phyloP scores from a whole-genome alignment of 1,284 basidiomycete species.

The Sanguinoderma infundibulare region DNA sequence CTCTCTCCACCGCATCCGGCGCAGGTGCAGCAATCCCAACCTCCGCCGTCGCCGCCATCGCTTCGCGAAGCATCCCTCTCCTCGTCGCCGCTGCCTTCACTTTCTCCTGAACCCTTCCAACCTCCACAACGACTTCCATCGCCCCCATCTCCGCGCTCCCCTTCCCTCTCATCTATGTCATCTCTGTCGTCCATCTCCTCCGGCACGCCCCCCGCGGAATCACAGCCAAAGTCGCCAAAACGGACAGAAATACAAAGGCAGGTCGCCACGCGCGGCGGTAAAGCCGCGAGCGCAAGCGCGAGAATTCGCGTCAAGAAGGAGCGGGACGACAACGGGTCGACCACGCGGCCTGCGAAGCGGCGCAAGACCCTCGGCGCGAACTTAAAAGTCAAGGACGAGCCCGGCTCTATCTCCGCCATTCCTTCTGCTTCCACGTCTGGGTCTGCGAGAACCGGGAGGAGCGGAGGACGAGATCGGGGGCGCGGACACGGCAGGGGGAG shows the following conservation, averaged over 20 bases:
- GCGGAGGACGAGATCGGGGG: neutral
- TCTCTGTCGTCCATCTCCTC: slow-evolving; percentile 8
- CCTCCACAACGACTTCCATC: neutral
- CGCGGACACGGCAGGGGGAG: slow-evolving; percentile 1
- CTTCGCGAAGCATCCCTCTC: neutral
- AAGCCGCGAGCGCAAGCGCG: slow-evolving; percentile 2
- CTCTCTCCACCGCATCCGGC: neutral
- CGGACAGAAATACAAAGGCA: neutral
- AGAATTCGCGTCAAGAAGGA: slow-evolving; percentile 12
- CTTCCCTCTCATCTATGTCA: slow-evolving; percentile 6
- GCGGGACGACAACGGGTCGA: neutral
- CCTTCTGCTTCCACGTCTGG: neutral
- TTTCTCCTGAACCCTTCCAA: neutral
- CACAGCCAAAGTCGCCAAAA: neutral
- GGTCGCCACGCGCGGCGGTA: slow-evolving; percentile 1
- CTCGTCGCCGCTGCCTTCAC: neutral
- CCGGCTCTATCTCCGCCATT: neutral
- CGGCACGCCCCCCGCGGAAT: neutral
- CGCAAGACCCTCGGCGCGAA: slow-evolving; percentile 11
- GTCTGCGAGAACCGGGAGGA: neutral
- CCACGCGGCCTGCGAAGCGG: slow-evolving; percentile 10
- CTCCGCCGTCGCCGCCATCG: neutral
- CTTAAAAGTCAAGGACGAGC: neutral
- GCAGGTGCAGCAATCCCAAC: too few species aligned
- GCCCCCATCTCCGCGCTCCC: neutral